phyloP scores from a whole-genome alignment of 148 eudicot genomes.

The Nepenthes mirabilis region DNA sequence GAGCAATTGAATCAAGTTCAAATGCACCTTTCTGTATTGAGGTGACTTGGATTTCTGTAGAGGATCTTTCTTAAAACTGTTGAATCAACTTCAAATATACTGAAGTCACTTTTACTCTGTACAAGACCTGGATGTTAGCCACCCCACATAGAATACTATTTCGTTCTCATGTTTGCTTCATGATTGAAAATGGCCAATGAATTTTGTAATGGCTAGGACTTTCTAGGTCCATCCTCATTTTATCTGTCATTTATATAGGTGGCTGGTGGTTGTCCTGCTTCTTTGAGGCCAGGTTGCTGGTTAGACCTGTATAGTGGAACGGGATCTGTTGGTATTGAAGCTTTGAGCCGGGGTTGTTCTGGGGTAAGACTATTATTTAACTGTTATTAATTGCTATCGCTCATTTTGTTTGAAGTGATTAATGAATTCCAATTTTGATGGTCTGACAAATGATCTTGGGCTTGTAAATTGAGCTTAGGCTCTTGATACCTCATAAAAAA shows the following conservation, averaged over 20 bases:
- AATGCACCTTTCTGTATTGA: too few relatives aligned
- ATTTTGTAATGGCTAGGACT: background rate
- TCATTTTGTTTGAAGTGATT: background rate
- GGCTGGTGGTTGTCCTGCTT: constrained; percentile 86
- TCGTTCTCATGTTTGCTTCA: background rate
- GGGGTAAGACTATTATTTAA: constrained; percentile 32
- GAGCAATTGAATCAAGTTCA: too few relatives aligned
- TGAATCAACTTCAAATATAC: too few relatives aligned
- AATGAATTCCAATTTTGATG: background rate
- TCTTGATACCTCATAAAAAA: too few relatives aligned
- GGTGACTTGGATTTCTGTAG: too few relatives aligned
- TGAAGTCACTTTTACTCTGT: too few relatives aligned
- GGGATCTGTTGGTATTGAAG: constrained; percentile 95
- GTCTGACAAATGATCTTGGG: too few relatives aligned
- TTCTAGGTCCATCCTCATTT: background rate
- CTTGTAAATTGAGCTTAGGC: too few relatives aligned
- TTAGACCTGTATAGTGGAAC: constrained; percentile 93
- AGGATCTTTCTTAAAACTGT: too few relatives aligned
- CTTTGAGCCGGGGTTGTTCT: constrained; percentile 88
- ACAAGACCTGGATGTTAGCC: too few relatives aligned
- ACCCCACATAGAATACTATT: too few relatives aligned
- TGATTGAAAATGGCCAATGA: background rate
- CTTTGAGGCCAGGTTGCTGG: constrained; percentile 88
- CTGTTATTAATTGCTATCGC: background rate
- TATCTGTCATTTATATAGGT: constrained; percentile 20